Evolutionary conservation across 2,329 filamentous ascomycete species (phyloP).

Genomic region (Fusarium agapanthi): DNA sequence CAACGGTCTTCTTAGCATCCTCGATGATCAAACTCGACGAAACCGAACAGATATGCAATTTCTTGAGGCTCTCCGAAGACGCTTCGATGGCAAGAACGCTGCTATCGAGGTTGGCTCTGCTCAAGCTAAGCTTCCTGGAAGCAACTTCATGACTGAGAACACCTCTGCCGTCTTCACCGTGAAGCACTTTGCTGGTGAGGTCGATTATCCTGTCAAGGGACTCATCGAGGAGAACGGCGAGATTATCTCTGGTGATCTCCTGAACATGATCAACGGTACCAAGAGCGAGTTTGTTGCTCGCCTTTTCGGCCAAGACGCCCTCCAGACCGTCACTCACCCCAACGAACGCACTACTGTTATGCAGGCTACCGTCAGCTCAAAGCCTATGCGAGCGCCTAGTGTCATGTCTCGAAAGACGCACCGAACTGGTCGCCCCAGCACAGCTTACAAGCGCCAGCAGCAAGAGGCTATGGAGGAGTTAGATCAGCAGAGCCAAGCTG

Average conservation of each 20-base stretch:
- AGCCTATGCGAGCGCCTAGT: slow-evolving; percentile 90
- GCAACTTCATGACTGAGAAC: slow-evolving; percentile 89
- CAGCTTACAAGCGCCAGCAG: slow-evolving; percentile 50
- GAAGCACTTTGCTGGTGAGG: slow-evolving; percentile 94
- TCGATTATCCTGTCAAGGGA: slow-evolving; percentile 89
- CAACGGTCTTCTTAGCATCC: slow-evolving; percentile 90
- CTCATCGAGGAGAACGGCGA: slow-evolving; percentile 96
- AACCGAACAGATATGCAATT: slow-evolving; percentile 90
- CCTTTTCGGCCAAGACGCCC: slow-evolving; percentile 93
- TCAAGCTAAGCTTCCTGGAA: slow-evolving; percentile 81
- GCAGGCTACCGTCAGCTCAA: slow-evolving; percentile 95
- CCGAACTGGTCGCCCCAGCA: slow-evolving; percentile 45
- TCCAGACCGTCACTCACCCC: slow-evolving; percentile 93
- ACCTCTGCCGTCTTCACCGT: slow-evolving; percentile 84
- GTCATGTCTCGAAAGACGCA: slow-evolving; percentile 84
- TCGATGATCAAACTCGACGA: slow-evolving; percentile 94
- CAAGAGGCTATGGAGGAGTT: slow-evolving; percentile 57
- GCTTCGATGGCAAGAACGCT: slow-evolving; percentile 93
- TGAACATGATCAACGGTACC: slow-evolving; percentile 90
- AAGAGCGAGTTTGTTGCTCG: slow-evolving; percentile 89
- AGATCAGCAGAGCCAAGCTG: slow-evolving; percentile 59
- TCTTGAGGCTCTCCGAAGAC: slow-evolving; percentile 87
- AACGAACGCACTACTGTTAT: slow-evolving; percentile 90
- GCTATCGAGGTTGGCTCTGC: slow-evolving; percentile 82
- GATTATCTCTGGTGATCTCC: slow-evolving; percentile 92